phyloP scores from a whole-genome alignment of 2,329 filamentous ascomycete species.

The Parastagonospora nodorum region DNA sequence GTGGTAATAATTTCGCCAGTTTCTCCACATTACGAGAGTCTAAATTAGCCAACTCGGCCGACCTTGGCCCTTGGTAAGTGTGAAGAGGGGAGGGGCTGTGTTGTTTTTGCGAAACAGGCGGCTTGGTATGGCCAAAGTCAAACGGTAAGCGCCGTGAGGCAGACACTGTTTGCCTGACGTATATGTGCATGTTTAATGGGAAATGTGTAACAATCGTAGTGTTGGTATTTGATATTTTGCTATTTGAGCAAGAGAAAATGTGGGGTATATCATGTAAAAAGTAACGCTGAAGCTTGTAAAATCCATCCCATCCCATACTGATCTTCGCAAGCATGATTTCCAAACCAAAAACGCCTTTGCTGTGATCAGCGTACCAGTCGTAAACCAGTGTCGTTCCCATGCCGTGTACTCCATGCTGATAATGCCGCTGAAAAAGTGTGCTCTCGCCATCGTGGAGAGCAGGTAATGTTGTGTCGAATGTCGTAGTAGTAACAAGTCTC shows the following conservation, averaged over 20 bases:
- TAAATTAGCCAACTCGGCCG: no score
- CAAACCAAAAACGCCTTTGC: conserved; percentile 20
- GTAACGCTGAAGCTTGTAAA: not conserved
- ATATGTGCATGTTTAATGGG: no score
- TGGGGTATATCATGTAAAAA: conserved; percentile 6
- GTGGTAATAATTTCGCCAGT: no score
- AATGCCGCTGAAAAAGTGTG: conserved; percentile 26
- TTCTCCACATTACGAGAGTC: no score
- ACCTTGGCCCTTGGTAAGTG: no score
- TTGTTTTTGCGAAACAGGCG: no score
- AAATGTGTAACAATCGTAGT: not conserved
- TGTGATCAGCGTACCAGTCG: conserved; percentile 13
- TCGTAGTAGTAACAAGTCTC: conserved; percentile 2
- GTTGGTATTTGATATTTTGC: not conserved
- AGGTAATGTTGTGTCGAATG: conserved; percentile 6
- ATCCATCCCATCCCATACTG: not conserved
- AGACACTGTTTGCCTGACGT: no score
- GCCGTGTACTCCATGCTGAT: conserved; percentile 19
- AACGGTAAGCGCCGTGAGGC: no score
- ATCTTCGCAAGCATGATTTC: not conserved
- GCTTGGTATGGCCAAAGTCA: no score
- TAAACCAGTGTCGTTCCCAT: conserved; percentile 9
- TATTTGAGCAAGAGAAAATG: not conserved
- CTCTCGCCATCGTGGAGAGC: conserved; percentile 9
- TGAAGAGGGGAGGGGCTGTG: no score